Base-by-base conservation (phyloP, 1,284 basidiomycete genomes). In the Pseudozyma flocculosa region DNA sequence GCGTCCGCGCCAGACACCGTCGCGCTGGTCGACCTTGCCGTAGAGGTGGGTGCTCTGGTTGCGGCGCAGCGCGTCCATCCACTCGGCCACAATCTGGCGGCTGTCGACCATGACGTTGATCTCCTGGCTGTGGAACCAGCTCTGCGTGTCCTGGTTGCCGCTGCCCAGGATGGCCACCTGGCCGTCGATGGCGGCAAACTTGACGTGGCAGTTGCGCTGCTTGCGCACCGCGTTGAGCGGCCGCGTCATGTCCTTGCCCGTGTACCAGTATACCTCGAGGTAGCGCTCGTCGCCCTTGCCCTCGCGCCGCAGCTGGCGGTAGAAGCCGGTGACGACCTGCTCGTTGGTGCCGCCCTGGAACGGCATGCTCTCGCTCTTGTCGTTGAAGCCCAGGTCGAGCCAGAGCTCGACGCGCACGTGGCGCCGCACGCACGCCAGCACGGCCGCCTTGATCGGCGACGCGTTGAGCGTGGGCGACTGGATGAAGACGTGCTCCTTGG, bases 271-370 rank as follows among this genome's bases (percentile, higher is more conserved):
- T 21, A 87, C 85, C 64, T 85, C 83, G 40, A 90, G 80, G 40
- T 80, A 80, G 57, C 82, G 75, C 60, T 84, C 83, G 48, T 68
- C 57, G 5, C 73, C 75, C 39, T 68, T 71, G 17, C 70, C 72
- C 38, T 77, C 73, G 10, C 62, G 46, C 1, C 69, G 48, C 3
- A 77, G 54, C 24, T 69, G 56, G 13, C 67, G 48, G 79, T 85
- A 89, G 80, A 90, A 83, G 30, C 81, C 80, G 52, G 84, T 82
- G 22, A 85, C 85, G 15, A 90, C 87, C 75, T 87, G 83, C 70
- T 88, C 87, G 75, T 90, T 90, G 18, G 86, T 89, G 0, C 88
- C 88, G 17, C 88, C 88, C 75, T 90, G 88, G 75, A 85, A 85
- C 0, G 88, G 88, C 51, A 90, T 83, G 61, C 81, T 82, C 74